phyloP scores from a whole-genome alignment of 2,329 filamentous ascomycete genomes.

The Dothiorella sarmentorum region DNA sequence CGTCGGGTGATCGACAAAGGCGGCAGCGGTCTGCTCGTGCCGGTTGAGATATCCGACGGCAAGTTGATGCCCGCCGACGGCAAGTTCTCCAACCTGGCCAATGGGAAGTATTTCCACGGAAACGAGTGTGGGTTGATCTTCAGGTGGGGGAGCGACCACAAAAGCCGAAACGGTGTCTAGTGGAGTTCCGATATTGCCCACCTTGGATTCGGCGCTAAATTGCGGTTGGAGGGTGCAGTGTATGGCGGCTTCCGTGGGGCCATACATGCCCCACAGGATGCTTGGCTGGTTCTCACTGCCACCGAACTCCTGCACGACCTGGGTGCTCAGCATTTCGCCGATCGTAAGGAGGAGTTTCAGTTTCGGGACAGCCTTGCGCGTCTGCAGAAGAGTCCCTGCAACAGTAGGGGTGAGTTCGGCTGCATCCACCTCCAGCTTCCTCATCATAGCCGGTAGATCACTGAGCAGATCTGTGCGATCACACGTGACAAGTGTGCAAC shows the following conservation, averaged over 20 bases:
- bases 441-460: slow-evolving; percentile 68
- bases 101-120: slow-evolving; percentile 56
- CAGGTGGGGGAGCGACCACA: slow-evolving; percentile 52
- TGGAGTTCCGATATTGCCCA: slow-evolving; percentile 71
- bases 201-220: slow-evolving; percentile 55
- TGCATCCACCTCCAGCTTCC: slow-evolving; percentile 67
- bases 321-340: slow-evolving; percentile 83
- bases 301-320: slow-evolving; percentile 77
- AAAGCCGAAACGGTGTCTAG: slow-evolving; percentile 79
- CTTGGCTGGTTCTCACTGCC: slow-evolving; percentile 51
- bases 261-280: slow-evolving; percentile 90
- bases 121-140: slow-evolving; percentile 19
- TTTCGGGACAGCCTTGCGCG: slow-evolving; percentile 62
- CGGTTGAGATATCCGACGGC: slow-evolving; percentile 80
- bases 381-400: slow-evolving; percentile 69
- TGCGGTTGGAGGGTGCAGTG: slow-evolving; percentile 75
- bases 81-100: slow-evolving; percentile 74
- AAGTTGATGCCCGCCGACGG: slow-evolving; percentile 74
- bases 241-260: slow-evolving; percentile 86
- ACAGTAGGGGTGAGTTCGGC: slow-evolving; percentile 89
- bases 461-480: slow-evolving; percentile 67
- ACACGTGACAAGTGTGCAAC: slow-evolving; percentile 69
- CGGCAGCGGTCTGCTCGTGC: slow-evolving; percentile 66
- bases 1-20: slow-evolving; percentile 63
- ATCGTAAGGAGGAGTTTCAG: slow-evolving; percentile 77